Conservation (phyloP, 2,329 filamentous ascomycete species). For the Leptographium wingfieldii region DNA sequence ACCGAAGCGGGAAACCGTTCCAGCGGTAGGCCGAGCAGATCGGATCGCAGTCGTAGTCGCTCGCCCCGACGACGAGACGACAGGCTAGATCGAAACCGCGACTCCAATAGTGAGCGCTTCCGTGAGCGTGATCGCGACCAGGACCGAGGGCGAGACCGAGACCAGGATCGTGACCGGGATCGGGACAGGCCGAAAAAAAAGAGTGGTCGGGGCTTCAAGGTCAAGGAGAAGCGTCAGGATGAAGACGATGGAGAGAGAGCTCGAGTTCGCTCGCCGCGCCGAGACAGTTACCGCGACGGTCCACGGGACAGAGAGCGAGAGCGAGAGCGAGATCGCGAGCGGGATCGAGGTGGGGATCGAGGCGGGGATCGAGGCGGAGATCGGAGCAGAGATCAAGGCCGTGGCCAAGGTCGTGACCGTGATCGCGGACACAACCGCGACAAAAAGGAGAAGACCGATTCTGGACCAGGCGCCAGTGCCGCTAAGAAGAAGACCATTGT, state of each 20-base stretch:
- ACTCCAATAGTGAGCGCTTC: not conserved
- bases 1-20: not conserved
- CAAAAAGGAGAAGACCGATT: not conserved
- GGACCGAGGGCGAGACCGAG: not conserved
- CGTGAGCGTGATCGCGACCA: not conserved
- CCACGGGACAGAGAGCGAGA: constrained; percentile 16
- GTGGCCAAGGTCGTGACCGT: constrained; percentile 13
- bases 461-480: constrained; percentile 12
- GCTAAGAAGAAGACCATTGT: constrained; percentile 37
- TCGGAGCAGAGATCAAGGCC: constrained; percentile 15
- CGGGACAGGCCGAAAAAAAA: constrained; percentile 11
- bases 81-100: not conserved
- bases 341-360: constrained; percentile 19
- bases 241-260: constrained; percentile 28
- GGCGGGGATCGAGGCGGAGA: constrained; percentile 15
- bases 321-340: constrained; percentile 11
- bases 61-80: constrained; percentile 3
- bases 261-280: constrained; percentile 24
- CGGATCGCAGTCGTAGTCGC: constrained; percentile 1
- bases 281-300: constrained; percentile 10
- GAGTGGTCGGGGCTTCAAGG: constrained; percentile 37
- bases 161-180: not conserved
- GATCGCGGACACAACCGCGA: constrained; percentile 6
- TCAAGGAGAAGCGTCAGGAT: constrained; percentile 43
- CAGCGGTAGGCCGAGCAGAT: not conserved